Evolutionary conservation across 2,329 filamentous ascomycete genomes (phyloP).

Genomic region (Tolypocladium endophyticum): DNA sequence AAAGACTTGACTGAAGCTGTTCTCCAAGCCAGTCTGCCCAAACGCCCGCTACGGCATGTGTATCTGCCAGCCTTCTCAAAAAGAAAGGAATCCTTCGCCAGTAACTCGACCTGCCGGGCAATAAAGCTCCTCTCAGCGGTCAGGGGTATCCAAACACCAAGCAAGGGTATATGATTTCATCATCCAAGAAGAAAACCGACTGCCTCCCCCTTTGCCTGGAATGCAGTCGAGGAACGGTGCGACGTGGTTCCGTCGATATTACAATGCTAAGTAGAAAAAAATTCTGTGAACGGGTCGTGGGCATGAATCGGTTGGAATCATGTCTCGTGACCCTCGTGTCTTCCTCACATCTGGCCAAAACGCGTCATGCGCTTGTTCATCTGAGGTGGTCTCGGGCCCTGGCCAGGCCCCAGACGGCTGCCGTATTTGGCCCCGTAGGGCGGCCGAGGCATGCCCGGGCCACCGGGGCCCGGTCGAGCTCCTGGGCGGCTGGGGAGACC

Average conservation of each 20-base stretch:
- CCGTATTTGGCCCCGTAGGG: slow-evolving; percentile 6
- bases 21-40: background rate
- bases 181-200: background rate
- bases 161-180: background rate
- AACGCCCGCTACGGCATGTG: background rate
- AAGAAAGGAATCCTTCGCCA: background rate
- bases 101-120: background rate
- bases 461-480: slow-evolving; percentile 5
- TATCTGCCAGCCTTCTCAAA: background rate
- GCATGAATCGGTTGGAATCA: background rate
- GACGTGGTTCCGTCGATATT: background rate
- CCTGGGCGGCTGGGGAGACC: slow-evolving; percentile 10
- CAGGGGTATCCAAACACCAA: background rate
- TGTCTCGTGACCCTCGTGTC: background rate
- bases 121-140: background rate
- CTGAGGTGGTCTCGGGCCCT: slow-evolving; percentile 25
- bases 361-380: slow-evolving; percentile 56
- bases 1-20: background rate
- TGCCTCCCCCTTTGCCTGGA: background rate
- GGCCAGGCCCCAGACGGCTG: slow-evolving; percentile 6
- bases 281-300: background rate
- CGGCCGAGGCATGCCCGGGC: slow-evolving; percentile 3
- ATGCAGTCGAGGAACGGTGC: background rate
- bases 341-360: slow-evolving; percentile 24
- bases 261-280: background rate